A percentile compares a stretch with the other conserved stretches of the same genome.
Conservation (phyloP, 2,329 filamentous ascomycete genomes). For the Fusarium sp. region DNA sequence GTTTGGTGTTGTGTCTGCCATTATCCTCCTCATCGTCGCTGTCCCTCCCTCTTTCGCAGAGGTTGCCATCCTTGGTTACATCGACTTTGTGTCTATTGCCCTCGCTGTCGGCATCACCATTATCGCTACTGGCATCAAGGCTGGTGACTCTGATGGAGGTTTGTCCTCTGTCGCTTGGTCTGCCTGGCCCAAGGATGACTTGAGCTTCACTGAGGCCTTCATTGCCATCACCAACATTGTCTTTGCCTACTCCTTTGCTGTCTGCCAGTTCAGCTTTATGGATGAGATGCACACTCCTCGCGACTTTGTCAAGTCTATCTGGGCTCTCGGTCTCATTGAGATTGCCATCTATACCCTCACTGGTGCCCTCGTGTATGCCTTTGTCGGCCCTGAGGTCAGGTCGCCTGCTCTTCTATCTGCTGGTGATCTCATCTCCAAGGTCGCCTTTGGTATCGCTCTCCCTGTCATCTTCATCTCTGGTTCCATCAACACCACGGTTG, state of each 20-base stretch:
- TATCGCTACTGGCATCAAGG: slow-evolving; percentile 68
- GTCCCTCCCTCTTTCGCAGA: slow-evolving; percentile 61
- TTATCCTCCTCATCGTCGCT: slow-evolving; percentile 58
- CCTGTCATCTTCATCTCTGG: slow-evolving; percentile 81
- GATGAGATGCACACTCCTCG: slow-evolving; percentile 62
- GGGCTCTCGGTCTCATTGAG: slow-evolving; percentile 69
- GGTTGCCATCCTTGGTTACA: slow-evolving; percentile 61
- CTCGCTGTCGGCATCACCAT: slow-evolving; percentile 74
- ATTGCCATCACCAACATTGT: slow-evolving; percentile 75
- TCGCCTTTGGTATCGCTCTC: slow-evolving; percentile 76
- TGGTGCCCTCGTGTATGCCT: slow-evolving; percentile 75
- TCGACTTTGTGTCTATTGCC: slow-evolving; percentile 71
- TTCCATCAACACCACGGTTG: slow-evolving; percentile 70
- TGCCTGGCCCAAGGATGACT: slow-evolving; percentile 56
- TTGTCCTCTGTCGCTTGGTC: slow-evolving; percentile 52
- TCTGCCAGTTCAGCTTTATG: slow-evolving; percentile 65
- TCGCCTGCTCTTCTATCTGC: slow-evolving; percentile 77
- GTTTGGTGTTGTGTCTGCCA: slow-evolving; percentile 58
- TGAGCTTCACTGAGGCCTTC: slow-evolving; percentile 66
- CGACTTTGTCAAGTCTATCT: slow-evolving; percentile 65
- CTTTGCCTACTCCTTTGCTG: slow-evolving; percentile 72
- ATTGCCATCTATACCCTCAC: slow-evolving; percentile 74
- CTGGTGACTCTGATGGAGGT: slow-evolving; percentile 45
- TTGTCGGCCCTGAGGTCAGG: slow-evolving; percentile 70
- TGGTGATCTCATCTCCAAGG: slow-evolving; percentile 66